phyloP scores from a whole-genome alignment of 768 basidiomycete species.

The Boletus subcaerulescens region DNA sequence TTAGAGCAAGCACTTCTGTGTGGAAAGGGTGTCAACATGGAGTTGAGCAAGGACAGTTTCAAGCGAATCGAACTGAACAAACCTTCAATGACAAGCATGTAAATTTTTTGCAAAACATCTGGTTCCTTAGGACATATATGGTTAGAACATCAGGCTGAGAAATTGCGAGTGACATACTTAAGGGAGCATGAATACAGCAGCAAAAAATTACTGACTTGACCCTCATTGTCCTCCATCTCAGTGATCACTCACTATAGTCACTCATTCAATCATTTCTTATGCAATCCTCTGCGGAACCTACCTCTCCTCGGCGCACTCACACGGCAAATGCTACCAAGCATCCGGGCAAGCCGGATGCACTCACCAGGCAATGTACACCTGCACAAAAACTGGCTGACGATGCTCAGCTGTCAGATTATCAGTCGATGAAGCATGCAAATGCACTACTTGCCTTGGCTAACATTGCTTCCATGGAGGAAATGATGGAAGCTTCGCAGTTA shows the following conservation, averaged over 20 bases:
- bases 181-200: too few relatives aligned
- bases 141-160: too few relatives aligned
- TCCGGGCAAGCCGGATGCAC: not conserved
- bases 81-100: too few relatives aligned
- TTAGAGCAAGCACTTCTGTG: not conserved
- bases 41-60: not conserved
- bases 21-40: not conserved
- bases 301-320: not conserved
- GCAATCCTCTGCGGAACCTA: not conserved
- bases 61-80: too few relatives aligned
- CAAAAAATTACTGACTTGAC: too few relatives aligned
- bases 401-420: not conserved
- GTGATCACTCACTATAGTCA: not conserved
- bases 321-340: not conserved
- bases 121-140: too few relatives aligned
- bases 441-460: not conserved
- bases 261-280: not conserved
- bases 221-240: too few relatives aligned
- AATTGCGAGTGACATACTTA: too few relatives aligned
- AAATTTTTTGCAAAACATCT: too few relatives aligned
- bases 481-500: not conserved
- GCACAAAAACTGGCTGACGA: not conserved
- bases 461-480: not conserved
- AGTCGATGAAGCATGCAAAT: not conserved
- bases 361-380: not conserved